Evolutionary conservation across 768 basidiomycete species (phyloP), one percentile per base, ranked within the genome.

Genomic region (Psilocybe cyanescens): DNA sequence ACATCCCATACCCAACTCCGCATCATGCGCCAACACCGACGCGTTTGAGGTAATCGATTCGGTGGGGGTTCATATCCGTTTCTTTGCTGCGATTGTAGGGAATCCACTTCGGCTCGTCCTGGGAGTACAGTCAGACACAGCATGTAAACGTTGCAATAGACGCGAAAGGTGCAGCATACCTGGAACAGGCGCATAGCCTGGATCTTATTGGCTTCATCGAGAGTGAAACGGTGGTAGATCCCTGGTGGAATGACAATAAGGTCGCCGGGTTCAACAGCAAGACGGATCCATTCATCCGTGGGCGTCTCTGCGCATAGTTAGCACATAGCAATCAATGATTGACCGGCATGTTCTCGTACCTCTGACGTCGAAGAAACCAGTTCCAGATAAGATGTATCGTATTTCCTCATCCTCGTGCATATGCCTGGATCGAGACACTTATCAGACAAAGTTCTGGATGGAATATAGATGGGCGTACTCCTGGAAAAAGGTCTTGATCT

Each of bases 401-500:
- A 96, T 97, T 75, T 98, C 95, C 70, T 98, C 95, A 68, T 97
- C 95, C 73, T 97, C 94, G 68, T 97, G 96, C 81, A 98, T 84
- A 68, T 97, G 95, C 68, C 92, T 93, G 58, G 28, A 55, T 17
- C 39, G 4, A 53, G 56, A 33, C 49, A 17, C 48, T 7, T 37
- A 19, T 29, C 31, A 30, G 28, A 37, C 30, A 11, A 35, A 8
- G n/a, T 2, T 48, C n/a, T 11, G 17, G 29, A 46, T 17, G 46
- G 45, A 7, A 19, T 46, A 24, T 6, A 17, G 16, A 19, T 14
- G 24, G n/a, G 72, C 88, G 62, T 67, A 93, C 92, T 95, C 94
- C 57, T 89, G 81, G 67, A 92, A 96, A 75, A 97, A 96, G 0
- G 71, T 80, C 71, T 91, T 90, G 71, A 97, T 83, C 75, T 91